Percentiles rank a stretch among this genome's conserved stretches.
These are phyloP conservation scores for Tuber microsphaerosporum DNA, from an alignment of 495 filamentous ascomycete species.

Conservation along the genomic window DNA sequence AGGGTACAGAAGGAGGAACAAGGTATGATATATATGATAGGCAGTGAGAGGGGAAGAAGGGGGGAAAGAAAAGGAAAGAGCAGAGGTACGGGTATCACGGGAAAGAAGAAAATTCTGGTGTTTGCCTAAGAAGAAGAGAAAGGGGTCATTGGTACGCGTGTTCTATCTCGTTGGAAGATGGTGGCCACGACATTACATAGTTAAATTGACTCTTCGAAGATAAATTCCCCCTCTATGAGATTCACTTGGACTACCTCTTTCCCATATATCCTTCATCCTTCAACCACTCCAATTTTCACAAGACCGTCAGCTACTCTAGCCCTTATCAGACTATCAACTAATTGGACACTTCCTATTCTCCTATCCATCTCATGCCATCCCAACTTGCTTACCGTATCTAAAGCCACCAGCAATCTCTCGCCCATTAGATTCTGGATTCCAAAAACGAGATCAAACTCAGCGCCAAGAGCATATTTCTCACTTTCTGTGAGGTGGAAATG, in stretches of 20 bases:
- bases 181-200: not conserved
- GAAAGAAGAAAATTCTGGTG: not conserved
- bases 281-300: not conserved
- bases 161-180: not conserved
- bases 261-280: not conserved
- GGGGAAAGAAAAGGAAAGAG: not conserved
- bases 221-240: not conserved
- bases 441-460: not conserved
- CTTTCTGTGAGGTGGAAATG: not conserved
- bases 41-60: not conserved
- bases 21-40: not conserved
- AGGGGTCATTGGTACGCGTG: not conserved
- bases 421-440: not conserved
- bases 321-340: not conserved
- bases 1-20: not conserved
- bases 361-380: not conserved
- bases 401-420: not conserved
- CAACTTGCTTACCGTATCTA: not conserved
- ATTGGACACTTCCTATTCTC: not conserved
- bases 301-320: not conserved
- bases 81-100: not conserved
- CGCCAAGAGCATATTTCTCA: not conserved
- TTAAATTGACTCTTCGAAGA: not conserved
- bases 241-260: not conserved
- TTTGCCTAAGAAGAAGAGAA: not conserved